Percentiles rank a stretch among this genome's conserved stretches.
Conservation (phyloP, 108 stramenopile species). For the Epithemia pelagica region DNA sequence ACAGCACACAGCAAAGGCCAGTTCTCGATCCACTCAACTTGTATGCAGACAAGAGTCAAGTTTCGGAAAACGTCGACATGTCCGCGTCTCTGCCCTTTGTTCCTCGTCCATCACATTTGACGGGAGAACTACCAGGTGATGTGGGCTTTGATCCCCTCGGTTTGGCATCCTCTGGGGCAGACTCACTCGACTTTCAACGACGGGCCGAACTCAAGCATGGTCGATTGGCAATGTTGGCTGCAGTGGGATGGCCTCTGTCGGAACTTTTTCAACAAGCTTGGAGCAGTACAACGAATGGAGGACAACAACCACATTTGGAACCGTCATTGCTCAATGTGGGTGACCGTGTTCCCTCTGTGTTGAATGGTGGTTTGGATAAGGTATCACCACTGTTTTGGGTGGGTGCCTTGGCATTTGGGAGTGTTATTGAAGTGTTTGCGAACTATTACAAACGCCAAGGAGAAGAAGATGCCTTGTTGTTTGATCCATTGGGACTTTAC, state of each 20-base stretch:
- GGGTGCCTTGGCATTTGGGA: constrained; percentile 26
- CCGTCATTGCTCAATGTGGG: constrained; percentile 16
- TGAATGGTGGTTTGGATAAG: constrained; percentile 68
- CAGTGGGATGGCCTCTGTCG: constrained; percentile 65
- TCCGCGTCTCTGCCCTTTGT: not conserved
- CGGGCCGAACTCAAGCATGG: constrained; percentile 87
- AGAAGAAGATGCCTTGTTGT: constrained; percentile 43
- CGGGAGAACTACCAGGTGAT: constrained; percentile 36
- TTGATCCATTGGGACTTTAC: constrained; percentile 63
- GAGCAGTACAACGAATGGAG: constrained; percentile 39
- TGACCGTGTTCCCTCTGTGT: constrained; percentile 56
- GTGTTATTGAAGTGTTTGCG: constrained; percentile 27
- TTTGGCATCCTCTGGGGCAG: constrained; percentile 40
- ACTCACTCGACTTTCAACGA: constrained; percentile 51
- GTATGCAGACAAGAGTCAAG: constrained; percentile 1
- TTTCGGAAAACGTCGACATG: constrained; percentile 6
- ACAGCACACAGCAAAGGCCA: not conserved
- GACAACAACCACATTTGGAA: constrained; percentile 41
- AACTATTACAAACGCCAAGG: constrained; percentile 20
- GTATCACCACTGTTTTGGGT: constrained; percentile 53
- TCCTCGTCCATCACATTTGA: not conserved
- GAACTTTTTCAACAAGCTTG: constrained; percentile 42
- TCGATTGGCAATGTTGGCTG: constrained; percentile 77
- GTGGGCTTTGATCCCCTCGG: constrained; percentile 89
- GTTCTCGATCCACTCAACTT: constrained; percentile 1